phyloP scores from a whole-genome alignment of 495 filamentous ascomycete species.

The Annulohypoxylon moriforme region DNA sequence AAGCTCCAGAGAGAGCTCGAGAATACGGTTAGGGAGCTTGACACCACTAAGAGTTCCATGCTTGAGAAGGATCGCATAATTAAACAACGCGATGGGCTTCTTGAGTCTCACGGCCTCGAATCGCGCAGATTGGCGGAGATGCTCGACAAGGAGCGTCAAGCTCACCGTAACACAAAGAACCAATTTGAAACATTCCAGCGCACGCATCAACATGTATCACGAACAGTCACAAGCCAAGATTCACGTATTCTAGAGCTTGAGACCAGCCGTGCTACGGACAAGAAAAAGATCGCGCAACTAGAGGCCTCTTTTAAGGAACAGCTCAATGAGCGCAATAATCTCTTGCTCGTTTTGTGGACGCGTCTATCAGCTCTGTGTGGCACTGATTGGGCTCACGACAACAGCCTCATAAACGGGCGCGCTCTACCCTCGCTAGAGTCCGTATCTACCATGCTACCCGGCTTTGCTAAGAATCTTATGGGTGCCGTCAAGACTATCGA shows the following conservation, averaged over 20 bases:
- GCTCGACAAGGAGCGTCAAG: slow-evolving; percentile 89
- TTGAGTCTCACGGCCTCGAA: slow-evolving; percentile 90
- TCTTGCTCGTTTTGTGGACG: slow-evolving; percentile 88
- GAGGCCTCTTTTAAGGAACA: slow-evolving; percentile 87
- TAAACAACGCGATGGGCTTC: slow-evolving; percentile 88
- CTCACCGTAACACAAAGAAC: slow-evolving; percentile 83
- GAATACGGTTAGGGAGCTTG: slow-evolving; percentile 80
- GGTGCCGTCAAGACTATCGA: slow-evolving; percentile 90
- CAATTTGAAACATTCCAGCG: slow-evolving; percentile 89
- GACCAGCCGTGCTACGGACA: slow-evolving; percentile 74
- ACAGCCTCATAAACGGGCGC: slow-evolving; percentile 88
- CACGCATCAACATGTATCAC: slow-evolving; percentile 82
- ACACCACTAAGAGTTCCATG: slow-evolving; percentile 76
- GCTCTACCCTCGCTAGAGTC: slow-evolving; percentile 81
- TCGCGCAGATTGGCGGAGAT: slow-evolving; percentile 85
- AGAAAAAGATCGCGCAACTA: slow-evolving; percentile 74
- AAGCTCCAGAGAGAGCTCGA: slow-evolving; percentile 91
- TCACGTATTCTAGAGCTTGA: slow-evolving; percentile 87
- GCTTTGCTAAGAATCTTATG: slow-evolving; percentile 88
- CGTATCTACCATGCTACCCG: slow-evolving; percentile 80
- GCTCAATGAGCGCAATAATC: slow-evolving; percentile 86
- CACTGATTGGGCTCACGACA: slow-evolving; percentile 89
- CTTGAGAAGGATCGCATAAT: slow-evolving; percentile 89
- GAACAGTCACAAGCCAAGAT: slow-evolving; percentile 85
- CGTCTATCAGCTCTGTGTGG: slow-evolving; percentile 87